These are phyloP conservation scores for Microstroma glucosiphilum DNA, from an alignment of 1,284 basidiomycete genomes.

Conservation along the genomic window DNA sequence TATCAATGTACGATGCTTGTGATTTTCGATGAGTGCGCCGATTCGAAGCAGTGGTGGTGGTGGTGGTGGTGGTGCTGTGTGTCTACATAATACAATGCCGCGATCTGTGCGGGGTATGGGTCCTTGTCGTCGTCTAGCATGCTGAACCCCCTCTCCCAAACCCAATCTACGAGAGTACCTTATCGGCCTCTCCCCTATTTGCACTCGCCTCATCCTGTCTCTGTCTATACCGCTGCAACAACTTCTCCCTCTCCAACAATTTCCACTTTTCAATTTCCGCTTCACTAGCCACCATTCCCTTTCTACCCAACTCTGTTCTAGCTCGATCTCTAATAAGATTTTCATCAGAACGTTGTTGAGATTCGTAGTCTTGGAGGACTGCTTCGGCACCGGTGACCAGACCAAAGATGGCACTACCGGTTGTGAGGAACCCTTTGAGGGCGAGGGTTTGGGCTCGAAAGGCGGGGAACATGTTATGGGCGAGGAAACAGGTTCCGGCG, in stretches of 20 bases:
- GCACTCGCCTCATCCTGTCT: slow-evolving; percentile 11
- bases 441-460: slow-evolving; percentile 41
- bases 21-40: too few relatives aligned
- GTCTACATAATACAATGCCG: too few relatives aligned
- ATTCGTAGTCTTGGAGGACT: slow-evolving; percentile 35
- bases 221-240: slow-evolving; percentile 20
- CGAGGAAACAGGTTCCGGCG: slow-evolving; percentile 27
- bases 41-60: too few relatives aligned
- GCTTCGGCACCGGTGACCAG: slow-evolving; percentile 43
- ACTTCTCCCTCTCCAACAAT: slow-evolving; percentile 16
- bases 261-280: slow-evolving; percentile 44
- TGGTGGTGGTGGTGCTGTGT: too few relatives aligned
- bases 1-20: too few relatives aligned
- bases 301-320: slow-evolving; percentile 30
- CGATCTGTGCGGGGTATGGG: too few relatives aligned
- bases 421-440: slow-evolving; percentile 38
- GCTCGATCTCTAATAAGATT: slow-evolving; percentile 34
- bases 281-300: slow-evolving; percentile 40
- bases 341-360: slow-evolving; percentile 32
- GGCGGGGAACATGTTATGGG: slow-evolving; percentile 38
- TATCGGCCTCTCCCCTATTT: neutral
- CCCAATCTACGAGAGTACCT: too few relatives aligned
- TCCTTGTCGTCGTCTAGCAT: too few relatives aligned
- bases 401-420: slow-evolving; percentile 38
- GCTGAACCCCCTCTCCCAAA: too few relatives aligned